These are phyloP conservation scores for Beauveria pseudobassiana DNA, from an alignment of 2,329 filamentous ascomycete species.

Conservation along the genomic window DNA sequence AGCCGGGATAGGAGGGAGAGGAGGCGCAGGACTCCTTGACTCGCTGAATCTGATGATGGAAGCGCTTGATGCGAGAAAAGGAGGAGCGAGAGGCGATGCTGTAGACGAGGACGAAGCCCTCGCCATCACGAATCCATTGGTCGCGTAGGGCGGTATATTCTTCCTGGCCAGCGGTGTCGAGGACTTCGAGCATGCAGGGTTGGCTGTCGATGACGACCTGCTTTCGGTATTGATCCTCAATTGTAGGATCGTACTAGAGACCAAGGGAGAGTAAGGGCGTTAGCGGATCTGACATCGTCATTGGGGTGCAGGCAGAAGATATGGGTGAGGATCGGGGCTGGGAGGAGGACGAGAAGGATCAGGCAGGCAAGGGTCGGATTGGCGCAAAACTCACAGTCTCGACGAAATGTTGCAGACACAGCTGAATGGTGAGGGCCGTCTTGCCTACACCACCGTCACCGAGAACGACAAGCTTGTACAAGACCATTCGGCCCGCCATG, in stretches of 20 bases:
- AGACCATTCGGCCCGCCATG: conserved; percentile 90
- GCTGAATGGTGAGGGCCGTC: conserved; percentile 89
- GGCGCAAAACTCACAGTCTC: conserved; percentile 60
- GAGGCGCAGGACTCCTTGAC: conserved; percentile 86
- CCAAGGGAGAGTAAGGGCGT: background rate
- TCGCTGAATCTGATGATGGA: conserved; percentile 93
- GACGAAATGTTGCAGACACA: conserved; percentile 97
- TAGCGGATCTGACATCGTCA: conserved; percentile 1
- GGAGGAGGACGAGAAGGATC: background rate
- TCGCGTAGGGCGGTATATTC: conserved; percentile 95
- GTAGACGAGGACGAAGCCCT: conserved; percentile 96
- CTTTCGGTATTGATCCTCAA: conserved; percentile 82
- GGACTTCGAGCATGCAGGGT: conserved; percentile 93
- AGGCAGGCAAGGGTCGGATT: background rate
- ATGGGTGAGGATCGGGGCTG: background rate
- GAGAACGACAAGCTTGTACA: conserved; percentile 93
- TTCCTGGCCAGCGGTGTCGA: conserved; percentile 96
- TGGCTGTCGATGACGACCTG: conserved; percentile 90
- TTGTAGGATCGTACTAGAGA: conserved; percentile 73
- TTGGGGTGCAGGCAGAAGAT: background rate
- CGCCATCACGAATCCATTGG: conserved; percentile 97
- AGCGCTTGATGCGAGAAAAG: conserved; percentile 88
- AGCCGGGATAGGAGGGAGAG: conserved; percentile 70
- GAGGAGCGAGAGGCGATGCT: conserved; percentile 96
- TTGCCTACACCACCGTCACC: conserved; percentile 93